Conservation (phyloP, 2,329 filamentous ascomycete species). For the Trichoderma breve region DNA sequence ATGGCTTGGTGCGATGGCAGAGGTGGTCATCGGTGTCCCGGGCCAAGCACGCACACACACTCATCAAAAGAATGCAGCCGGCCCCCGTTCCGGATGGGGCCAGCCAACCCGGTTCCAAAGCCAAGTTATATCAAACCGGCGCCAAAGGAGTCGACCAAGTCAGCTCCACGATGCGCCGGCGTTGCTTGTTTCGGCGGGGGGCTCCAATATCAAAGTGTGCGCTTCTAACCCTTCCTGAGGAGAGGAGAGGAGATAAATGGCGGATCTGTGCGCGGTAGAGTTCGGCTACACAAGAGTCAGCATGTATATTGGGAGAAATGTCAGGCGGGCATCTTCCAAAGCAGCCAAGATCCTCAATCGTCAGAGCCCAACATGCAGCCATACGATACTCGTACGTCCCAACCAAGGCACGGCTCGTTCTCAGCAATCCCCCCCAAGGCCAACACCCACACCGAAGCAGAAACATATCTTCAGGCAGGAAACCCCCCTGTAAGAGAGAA, state of each 20-base stretch:
- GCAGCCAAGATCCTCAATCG: background rate
- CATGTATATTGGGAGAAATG: background rate
- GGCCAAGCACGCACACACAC: background rate
- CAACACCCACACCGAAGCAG: background rate
- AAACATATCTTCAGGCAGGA: background rate
- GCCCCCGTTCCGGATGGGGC: slow-evolving; percentile 9
- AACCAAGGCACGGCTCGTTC: background rate
- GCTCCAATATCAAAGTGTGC: background rate
- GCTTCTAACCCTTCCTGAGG: background rate
- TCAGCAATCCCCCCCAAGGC: background rate
- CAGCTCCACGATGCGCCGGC: background rate
- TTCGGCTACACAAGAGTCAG: background rate
- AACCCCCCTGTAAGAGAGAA: background rate
- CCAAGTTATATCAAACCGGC: background rate
- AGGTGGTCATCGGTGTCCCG: background rate
- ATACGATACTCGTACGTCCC: background rate
- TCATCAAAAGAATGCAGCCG: background rate
- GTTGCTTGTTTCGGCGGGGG: background rate
- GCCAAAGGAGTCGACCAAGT: background rate
- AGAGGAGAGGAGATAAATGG: background rate
- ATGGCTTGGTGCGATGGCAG: background rate
- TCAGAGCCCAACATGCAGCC: background rate
- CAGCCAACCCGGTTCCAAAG: background rate
- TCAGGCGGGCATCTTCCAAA: background rate
- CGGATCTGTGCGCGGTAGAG: background rate